These are phyloP conservation scores for Solanum pennellii DNA, from an alignment of 257 asterid species.

Conservation along the genomic window DNA sequence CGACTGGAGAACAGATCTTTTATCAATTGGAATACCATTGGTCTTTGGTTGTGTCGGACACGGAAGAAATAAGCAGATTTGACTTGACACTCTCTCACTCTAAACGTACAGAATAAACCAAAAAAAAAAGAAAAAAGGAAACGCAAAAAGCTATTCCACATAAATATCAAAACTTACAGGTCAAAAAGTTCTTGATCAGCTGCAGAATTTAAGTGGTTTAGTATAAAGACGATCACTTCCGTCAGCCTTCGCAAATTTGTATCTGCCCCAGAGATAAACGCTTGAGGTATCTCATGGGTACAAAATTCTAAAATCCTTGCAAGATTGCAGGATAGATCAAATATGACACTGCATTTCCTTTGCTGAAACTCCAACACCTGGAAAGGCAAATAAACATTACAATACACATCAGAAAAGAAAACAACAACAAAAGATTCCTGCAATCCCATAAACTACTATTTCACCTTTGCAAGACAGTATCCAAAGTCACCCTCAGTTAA, in stretches of 20 bases:
- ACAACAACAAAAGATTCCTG: not conserved
- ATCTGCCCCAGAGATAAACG: slow-evolving; percentile 65
- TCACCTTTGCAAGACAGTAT: not conserved
- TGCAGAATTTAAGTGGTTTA: slow-evolving; percentile 64
- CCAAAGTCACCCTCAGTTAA: not conserved
- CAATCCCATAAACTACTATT: not conserved
- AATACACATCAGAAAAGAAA: not conserved
- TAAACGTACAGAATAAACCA: not conserved
- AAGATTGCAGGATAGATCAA: slow-evolving; percentile 86
- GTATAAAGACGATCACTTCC: slow-evolving; percentile 69
- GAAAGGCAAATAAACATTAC: slow-evolving; percentile 7
- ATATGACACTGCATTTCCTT: slow-evolving; percentile 76
- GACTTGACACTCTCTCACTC: not conserved
- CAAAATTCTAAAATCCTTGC: slow-evolving; percentile 87
- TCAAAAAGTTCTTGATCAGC: slow-evolving; percentile 78
- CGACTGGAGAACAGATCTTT: not conserved
- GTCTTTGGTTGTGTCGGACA: not conserved
- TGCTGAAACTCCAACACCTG: slow-evolving; percentile 85
- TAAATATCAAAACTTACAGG: slow-evolving; percentile 40
- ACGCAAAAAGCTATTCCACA: not conserved
- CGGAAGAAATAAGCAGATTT: not conserved
- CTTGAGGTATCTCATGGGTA: slow-evolving; percentile 79
- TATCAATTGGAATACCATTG: not conserved
- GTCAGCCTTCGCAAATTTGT: slow-evolving; percentile 80
- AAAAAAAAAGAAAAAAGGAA: not conserved